Base-by-base conservation (phyloP, 129 eudicot genomes). In the Tagetes erecta region DNA sequence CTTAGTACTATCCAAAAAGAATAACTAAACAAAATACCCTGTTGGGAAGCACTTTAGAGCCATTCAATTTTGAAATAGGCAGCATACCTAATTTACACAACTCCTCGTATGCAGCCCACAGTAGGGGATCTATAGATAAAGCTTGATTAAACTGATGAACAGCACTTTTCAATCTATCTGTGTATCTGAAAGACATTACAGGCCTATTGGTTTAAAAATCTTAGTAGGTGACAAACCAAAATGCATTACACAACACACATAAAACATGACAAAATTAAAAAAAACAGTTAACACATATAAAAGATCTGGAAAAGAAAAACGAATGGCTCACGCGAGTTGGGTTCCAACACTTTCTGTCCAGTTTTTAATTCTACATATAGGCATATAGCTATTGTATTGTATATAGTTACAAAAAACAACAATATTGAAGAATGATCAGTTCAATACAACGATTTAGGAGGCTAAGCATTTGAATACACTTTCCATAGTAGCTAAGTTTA, bases 41-140 rank as follows among this genome's bases (percentile, higher is more conserved):
- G 64, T 20, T 6, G 34, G 33, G 77, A 75, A 51, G 53, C 69
- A 62, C 30, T 50, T 33, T 34, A 59, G 63, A 62, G 72, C 42
- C 53, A 38, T 41, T 39, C 6, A 9, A 44, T 73, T 30, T 35
- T 3, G 40, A 58, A 45, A 77, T 41, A 11, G 13, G 27, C 51
- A 62, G 52, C 85, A 69, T 56, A 91, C 99, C 99, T 90, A 95
- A 84, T 52, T 85, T 80, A 76, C 97, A 95, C 62, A 95, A 84
- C 79, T 95, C 99, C 76, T 91, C 99, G 72, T 95, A 95, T 41
- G 99, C 99, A 83, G 86, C 86, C 99, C 99, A 95, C 64, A 91
- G 74, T 68, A 95, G 76, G 42, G 99, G 97, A 89, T 95, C 97
- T 72, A 95, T 51, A 55, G 92, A 91, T 71, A 95, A 83, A 8